Evolutionary conservation across 495 filamentous ascomycete species (phyloP), one percentile per base, ranked within the genome.

Genomic region (Talaromyces nanjingensis): DNA sequence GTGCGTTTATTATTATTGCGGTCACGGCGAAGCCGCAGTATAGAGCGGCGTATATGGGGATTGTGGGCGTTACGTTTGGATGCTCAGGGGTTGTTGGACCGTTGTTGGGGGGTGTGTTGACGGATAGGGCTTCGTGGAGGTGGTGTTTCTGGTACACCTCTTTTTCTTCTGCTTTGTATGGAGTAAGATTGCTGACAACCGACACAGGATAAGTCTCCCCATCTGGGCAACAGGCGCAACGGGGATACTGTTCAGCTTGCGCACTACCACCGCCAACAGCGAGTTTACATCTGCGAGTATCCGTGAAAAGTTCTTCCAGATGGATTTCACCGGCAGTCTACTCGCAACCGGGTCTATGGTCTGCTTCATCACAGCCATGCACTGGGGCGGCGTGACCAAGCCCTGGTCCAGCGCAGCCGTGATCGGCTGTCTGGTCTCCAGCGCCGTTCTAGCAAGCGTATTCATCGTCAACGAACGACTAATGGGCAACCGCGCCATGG

Each of bases 1-100:
- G 92, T 63, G 87, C 88, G 39, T 90, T 88, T 67, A 87, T 92
- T 27, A 81, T 77, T 60, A 89, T 93, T 64, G 69, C 90, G 12
- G 90, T 90, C 68, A 82, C 79, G 59, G 79, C 87, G 77, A 71
- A 81, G 52, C 57, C 57, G 29, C 11, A 31, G 14, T 73, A 79
- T n/a, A 78, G 82, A 49, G 78, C 76, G 4, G 65, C 77, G 33
- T 84, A 83, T 62, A 69, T 83, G 22, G 78, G 79, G 1, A 74
- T 78, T 58, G 70, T 87, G 37, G 81, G 83, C 2, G 74, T 82
- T 6, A 81, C 86, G 3, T 91, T 87, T 87, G 87, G 85, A 6
- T 65, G 89, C 33, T 86, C 87, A 9, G 80, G 80, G 54, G 80
- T 84, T 0, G 67, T 86, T 0, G 88, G 88, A 0, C 88, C 88